Percentiles rank a stretch among this genome's conserved stretches.
These are phyloP conservation scores for Yamadazyma ubonensis DNA, from an alignment of 805 yeast genomes.

Conservation along the genomic window DNA sequence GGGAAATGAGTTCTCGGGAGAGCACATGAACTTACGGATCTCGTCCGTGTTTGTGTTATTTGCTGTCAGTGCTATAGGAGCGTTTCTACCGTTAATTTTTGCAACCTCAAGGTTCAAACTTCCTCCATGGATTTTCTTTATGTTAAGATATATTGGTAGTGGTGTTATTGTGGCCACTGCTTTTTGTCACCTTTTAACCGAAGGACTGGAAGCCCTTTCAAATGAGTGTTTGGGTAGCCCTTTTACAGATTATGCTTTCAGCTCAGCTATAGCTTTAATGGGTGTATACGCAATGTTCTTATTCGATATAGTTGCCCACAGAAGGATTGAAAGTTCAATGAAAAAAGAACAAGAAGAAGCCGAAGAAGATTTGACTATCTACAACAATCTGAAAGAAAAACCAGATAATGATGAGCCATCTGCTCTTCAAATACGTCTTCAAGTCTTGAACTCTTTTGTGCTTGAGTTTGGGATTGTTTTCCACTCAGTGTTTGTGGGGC, in stretches of 20 bases:
- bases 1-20: constrained; percentile 46
- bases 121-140: constrained; percentile 62
- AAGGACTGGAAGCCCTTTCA: constrained; percentile 59
- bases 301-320: constrained; percentile 48
- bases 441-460: constrained; percentile 46
- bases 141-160: constrained; percentile 75
- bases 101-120: constrained; percentile 58
- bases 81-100: constrained; percentile 61
- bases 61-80: constrained; percentile 51
- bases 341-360: constrained; percentile 18
- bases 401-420: constrained; percentile 25
- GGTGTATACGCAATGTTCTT: constrained; percentile 51
- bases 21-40: constrained; percentile 47
- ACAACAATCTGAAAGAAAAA: no score
- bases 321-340: constrained; percentile 21
- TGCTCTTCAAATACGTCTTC: constrained; percentile 45
- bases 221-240: constrained; percentile 63
- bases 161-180: constrained; percentile 85
- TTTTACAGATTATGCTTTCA: constrained; percentile 51
- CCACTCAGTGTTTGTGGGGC: constrained; percentile 80
- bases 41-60: constrained; percentile 63
- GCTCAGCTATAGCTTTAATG: constrained; percentile 52
- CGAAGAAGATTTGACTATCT: constrained; percentile 38
- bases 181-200: constrained; percentile 68
- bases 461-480: constrained; percentile 78